Evolutionary conservation across 1,284 basidiomycete species (phyloP), one percentile per base, ranked within the genome.

Genomic region (Sparassis latifolia): DNA sequence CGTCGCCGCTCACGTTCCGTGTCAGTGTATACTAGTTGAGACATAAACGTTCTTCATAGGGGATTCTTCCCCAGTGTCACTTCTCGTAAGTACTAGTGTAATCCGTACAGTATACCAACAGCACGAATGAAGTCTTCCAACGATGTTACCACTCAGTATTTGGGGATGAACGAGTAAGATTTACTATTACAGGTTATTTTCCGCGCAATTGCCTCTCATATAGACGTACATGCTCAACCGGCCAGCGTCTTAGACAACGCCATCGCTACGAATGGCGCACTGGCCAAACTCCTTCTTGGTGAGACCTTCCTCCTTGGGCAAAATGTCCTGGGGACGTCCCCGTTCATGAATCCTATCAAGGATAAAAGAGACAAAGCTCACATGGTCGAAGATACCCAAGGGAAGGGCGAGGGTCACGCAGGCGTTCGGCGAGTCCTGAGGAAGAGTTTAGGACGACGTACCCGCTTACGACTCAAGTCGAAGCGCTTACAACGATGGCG

Each of bases 351-450:
- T 10, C 27, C 37, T 28, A 50, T n/a, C 3, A 44, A 29, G 33
- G 40, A n/a, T 43, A 44, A 49, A 28, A 50, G 27, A 41, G 10
- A 4, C 3, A 32, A 47, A 33, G 68, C 76, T 52, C 47, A 84
- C 83, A 60, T 82, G 76, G 48, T 87, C 83, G 58, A 89, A 89
- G 56, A 88, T 89, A 5, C 78, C 84, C 29, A 81, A 72, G 2
- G 86, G 86, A 3, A 89, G 71, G 0, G 76, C 84, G 40, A 89
- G 69, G 0, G 85, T 89, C 2, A 88, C 86, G 58, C 85, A 88
- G 1, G 85, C 86, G 56, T 89, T 89, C 2, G 86, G 86, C 2
- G 82, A 84, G 63, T 89, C 84, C 80, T 82, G 56, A 50, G 46
- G 31, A 49, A 32, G 10, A 43, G 6, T 37, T 12, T 7, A 12